Percentiles rank a stretch among this genome's conserved stretches.
These are phyloP conservation scores for Clathrospora elynae DNA, from an alignment of 2,329 filamentous ascomycete genomes.

Conservation along the genomic window DNA sequence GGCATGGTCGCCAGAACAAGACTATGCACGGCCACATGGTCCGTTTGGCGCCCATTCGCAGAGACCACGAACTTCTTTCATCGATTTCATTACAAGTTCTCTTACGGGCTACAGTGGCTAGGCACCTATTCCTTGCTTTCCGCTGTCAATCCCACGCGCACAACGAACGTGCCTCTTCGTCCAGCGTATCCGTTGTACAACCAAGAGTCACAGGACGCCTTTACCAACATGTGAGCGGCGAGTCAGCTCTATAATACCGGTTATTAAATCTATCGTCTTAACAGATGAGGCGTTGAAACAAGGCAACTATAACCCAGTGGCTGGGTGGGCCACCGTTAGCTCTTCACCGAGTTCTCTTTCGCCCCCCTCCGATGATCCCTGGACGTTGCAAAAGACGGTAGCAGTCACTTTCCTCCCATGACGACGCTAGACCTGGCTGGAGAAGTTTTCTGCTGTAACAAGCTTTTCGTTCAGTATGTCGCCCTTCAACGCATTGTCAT, in stretches of 20 bases:
- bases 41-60: constrained; percentile 8
- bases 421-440: constrained; percentile 15
- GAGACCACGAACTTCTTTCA: constrained; percentile 2
- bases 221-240: constrained; percentile 16
- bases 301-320: constrained; percentile 37
- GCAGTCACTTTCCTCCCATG: constrained; percentile 16
- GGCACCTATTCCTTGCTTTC: constrained; percentile 12
- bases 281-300: constrained; percentile 29
- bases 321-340: constrained; percentile 7
- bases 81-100: constrained; percentile 10
- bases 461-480: constrained; percentile 16
- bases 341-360: constrained; percentile 9
- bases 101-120: constrained; percentile 9
- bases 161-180: constrained; percentile 4
- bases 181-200: constrained; percentile 9
- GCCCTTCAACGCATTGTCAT: constrained; percentile 17
- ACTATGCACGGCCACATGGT: constrained; percentile 18
- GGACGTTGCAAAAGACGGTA: constrained; percentile 31
- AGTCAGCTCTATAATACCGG: constrained; percentile 24
- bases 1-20: constrained; percentile 19
- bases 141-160: constrained; percentile 6
- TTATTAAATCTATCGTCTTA: constrained; percentile 13
- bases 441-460: constrained; percentile 5
- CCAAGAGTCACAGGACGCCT: constrained; percentile 23
- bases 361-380: constrained; percentile 19